A percentile compares a stretch with the other conserved stretches of the same genome.
phyloP scores from a whole-genome alignment of 106 monocot genomes.

The Dendrobium huoshanense region DNA sequence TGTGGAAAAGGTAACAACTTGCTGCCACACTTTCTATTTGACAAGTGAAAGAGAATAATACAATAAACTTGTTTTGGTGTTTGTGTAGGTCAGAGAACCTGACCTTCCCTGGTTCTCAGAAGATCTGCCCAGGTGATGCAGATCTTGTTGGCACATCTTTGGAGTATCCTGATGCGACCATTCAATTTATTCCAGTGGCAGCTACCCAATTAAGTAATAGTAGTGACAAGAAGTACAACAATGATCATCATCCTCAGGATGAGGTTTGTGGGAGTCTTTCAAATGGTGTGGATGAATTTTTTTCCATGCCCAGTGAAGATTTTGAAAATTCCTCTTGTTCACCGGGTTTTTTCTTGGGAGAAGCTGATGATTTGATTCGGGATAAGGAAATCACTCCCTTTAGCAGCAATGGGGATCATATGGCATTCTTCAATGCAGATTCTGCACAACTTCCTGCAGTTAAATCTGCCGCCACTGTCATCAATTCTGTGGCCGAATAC shows the following conservation, averaged over 20 bases:
- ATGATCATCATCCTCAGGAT: conserved; percentile 11
- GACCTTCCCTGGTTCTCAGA: not conserved
- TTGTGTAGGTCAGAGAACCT: conserved; percentile 18
- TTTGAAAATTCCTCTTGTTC: conserved; percentile 24
- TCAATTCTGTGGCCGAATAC: conserved; percentile 6
- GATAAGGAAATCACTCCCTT: not conserved
- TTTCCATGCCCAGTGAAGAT: conserved; percentile 29
- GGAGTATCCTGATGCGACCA: not conserved
- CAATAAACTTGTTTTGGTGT: not conserved
- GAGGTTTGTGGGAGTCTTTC: conserved; percentile 25
- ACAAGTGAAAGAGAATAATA: not conserved
- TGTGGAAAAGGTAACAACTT: conserved; percentile 31
- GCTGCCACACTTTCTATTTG: not conserved
- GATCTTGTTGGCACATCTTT: not conserved
- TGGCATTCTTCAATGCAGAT: conserved; percentile 9
- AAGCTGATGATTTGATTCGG: conserved; percentile 4
- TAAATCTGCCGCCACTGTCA: not conserved
- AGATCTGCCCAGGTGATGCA: conserved; percentile 2
- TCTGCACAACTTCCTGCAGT: not conserved
- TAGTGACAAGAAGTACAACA: conserved; percentile 7
- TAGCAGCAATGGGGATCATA: not conserved
- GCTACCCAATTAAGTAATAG: conserved; percentile 9
- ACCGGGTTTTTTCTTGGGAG: conserved; percentile 10
- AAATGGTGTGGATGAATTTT: conserved; percentile 27
- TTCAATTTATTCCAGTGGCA: not conserved